These are phyloP conservation scores for Umbelopsis sp. DNA, from an alignment of 192 early-diverging fungal genomes.

Conservation along the genomic window DNA sequence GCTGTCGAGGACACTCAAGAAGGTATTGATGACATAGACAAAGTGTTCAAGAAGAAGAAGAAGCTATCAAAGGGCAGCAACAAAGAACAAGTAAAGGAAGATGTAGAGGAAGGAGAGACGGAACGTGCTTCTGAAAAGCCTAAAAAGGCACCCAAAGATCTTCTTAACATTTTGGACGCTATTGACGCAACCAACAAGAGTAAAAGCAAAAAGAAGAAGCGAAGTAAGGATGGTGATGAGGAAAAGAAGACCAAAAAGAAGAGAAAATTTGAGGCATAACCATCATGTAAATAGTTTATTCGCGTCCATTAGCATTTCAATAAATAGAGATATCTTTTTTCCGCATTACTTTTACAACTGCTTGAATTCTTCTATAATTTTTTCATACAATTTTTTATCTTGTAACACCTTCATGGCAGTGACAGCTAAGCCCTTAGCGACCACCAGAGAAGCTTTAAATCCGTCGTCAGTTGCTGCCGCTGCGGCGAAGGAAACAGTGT, in stretches of 20 bases:
- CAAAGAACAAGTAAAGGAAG: slow-evolving; percentile 21
- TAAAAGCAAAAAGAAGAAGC: slow-evolving; percentile 42
- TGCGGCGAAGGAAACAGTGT: background rate
- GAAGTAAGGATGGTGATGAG: slow-evolving; percentile 37
- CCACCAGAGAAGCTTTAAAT: background rate
- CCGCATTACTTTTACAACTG: background rate
- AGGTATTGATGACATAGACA: slow-evolving; percentile 26
- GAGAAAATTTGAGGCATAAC: slow-evolving; percentile 13
- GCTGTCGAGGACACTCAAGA: background rate
- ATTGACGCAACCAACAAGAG: slow-evolving; percentile 57
- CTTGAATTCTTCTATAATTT: background rate
- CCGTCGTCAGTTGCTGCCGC: background rate
- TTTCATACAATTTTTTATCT: background rate
- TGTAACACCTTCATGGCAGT: background rate
- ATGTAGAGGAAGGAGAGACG: slow-evolving; percentile 27
- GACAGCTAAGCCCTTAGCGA: slow-evolving; percentile 1
- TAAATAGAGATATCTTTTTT: background rate
- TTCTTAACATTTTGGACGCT: slow-evolving; percentile 54
- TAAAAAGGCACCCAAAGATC: slow-evolving; percentile 49
- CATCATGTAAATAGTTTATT: background rate
- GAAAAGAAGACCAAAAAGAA: slow-evolving; percentile 41
- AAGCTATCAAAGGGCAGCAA: background rate
- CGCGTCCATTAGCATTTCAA: background rate
- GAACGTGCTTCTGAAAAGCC: slow-evolving; percentile 47
- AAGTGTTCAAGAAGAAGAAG: slow-evolving; percentile 12